These are phyloP conservation scores for Geranium incanum DNA, from an alignment of 441 rosid species.

Conservation along the genomic window DNA sequence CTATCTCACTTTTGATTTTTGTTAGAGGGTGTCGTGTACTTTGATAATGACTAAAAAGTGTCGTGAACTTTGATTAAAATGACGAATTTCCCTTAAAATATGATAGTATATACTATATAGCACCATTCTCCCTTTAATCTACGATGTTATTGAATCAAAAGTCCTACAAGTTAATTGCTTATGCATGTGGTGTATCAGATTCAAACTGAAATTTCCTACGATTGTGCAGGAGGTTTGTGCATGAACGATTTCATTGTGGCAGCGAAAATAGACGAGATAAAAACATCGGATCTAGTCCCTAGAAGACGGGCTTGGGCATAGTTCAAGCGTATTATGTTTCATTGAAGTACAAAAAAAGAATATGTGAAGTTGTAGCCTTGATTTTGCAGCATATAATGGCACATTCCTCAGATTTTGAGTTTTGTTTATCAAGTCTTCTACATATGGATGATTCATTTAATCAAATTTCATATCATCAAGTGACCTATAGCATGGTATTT, in stretches of 20 bases:
- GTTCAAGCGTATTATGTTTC: slow-evolving; percentile 10
- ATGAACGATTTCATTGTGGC: slow-evolving; percentile 84
- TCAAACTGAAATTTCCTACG: slow-evolving; percentile 1
- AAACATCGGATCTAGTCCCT: slow-evolving; percentile 78
- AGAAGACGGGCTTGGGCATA: slow-evolving; percentile 80
- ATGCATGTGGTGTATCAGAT: neutral
- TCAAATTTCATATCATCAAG: neutral
- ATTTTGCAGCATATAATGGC: neutral
- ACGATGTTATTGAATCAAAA: neutral
- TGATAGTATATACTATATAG: too few relatives aligned
- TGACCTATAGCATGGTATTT: too few relatives aligned
- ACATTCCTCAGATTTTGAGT: neutral
- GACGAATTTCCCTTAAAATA: too few relatives aligned
- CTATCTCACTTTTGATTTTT: too few relatives aligned
- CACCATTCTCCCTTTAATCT: too few relatives aligned
- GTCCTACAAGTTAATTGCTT: neutral
- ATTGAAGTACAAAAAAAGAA: neutral
- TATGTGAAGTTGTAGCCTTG: neutral
- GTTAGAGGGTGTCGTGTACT: too few relatives aligned
- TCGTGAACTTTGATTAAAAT: too few relatives aligned
- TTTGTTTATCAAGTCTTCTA: neutral
- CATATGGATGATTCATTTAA: slow-evolving; percentile 1
- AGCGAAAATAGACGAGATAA: slow-evolving; percentile 75
- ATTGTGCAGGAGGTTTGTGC: slow-evolving; percentile 69
- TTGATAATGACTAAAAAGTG: too few relatives aligned